These are phyloP conservation scores for Helichrysum umbraculigerum DNA, from an alignment of 129 eudicot genomes.

Conservation along the genomic window DNA sequence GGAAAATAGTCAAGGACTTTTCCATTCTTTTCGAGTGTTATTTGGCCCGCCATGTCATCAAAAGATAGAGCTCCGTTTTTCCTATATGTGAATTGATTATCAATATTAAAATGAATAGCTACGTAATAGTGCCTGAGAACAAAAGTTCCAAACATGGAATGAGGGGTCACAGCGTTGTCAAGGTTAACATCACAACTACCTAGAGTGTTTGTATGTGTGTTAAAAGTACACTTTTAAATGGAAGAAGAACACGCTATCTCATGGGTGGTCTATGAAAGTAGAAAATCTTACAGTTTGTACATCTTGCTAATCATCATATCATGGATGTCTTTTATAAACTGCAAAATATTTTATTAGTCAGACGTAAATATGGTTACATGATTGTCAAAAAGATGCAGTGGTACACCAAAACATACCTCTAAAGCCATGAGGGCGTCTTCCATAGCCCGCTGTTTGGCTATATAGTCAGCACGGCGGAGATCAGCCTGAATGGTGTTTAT, in stretches of 20 bases:
- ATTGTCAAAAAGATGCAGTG: constrained; percentile 14
- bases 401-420: constrained; percentile 52
- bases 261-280: background rate
- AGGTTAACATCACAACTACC: no score
- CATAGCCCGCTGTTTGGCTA: constrained; percentile 93
- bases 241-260: background rate
- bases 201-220: no score
- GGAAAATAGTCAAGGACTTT: constrained; percentile 68
- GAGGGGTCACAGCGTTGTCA: no score
- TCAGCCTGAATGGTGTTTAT: constrained; percentile 61
- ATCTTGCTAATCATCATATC: constrained; percentile 93
- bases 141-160: background rate
- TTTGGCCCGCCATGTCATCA: constrained; percentile 45
- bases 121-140: background rate
- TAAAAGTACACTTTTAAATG: no score
- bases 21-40: constrained; percentile 94
- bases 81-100: constrained; percentile 43
- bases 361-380: no score
- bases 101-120: constrained; percentile 7
- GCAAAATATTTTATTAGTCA: constrained; percentile 37
- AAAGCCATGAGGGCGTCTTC: constrained; percentile 92
- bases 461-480: constrained; percentile 81
- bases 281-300: constrained; percentile 73
- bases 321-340: constrained; percentile 84
- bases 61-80: constrained; percentile 48